phyloP scores from a whole-genome alignment of 768 basidiomycete species.

The Hericium alpestre region DNA sequence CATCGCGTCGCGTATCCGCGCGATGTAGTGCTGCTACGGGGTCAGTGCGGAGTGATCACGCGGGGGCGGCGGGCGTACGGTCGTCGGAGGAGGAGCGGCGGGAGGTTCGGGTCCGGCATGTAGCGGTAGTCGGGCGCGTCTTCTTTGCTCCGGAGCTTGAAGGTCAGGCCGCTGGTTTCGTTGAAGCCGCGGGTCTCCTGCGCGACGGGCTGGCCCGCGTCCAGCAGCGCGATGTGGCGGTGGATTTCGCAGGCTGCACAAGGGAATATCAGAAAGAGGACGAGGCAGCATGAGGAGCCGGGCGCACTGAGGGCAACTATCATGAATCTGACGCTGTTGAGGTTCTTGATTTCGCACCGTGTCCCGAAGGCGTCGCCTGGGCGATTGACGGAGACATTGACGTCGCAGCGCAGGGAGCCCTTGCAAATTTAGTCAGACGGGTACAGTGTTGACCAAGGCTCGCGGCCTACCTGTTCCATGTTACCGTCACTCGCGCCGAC shows the following conservation, averaged over 20 bases:
- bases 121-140: constrained; percentile 94
- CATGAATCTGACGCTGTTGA: constrained; percentile 85
- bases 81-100: constrained; percentile 47
- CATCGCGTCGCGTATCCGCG: constrained; percentile 37
- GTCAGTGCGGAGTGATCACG: not conserved
- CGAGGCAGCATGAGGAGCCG: not conserved
- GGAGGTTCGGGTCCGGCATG: constrained; percentile 95
- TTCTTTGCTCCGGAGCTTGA: constrained; percentile 77
- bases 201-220: constrained; percentile 31
- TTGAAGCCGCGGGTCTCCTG: constrained; percentile 93
- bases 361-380: constrained; percentile 56
- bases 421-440: constrained; percentile 21
- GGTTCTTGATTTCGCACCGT: constrained; percentile 93
- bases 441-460: not conserved
- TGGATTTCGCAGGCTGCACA: constrained; percentile 66
- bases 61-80: not conserved
- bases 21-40: constrained; percentile 48
- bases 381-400: constrained; percentile 85
- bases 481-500: constrained; percentile 88
- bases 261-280: not conserved
- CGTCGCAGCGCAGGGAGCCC: constrained; percentile 93
- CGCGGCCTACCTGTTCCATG: constrained; percentile 78
- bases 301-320: constrained; percentile 71
- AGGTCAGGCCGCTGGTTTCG: constrained; percentile 73
- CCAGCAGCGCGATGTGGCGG: constrained; percentile 60